phyloP scores from a whole-genome alignment of 345 rosid species.

The Lepidium didymum region DNA sequence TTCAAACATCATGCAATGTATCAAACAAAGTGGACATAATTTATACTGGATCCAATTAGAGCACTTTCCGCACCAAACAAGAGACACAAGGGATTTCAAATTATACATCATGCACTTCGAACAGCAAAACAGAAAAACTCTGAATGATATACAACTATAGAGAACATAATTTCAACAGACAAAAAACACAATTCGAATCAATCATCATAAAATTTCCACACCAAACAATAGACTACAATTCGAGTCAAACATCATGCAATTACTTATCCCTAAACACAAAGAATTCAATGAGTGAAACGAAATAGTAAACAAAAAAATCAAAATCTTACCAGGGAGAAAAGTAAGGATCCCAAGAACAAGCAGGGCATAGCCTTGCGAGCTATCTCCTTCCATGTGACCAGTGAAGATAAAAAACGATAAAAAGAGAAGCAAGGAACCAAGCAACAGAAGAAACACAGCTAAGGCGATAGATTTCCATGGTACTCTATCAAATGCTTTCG shows the following conservation, averaged over 20 bases:
- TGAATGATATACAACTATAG: background rate
- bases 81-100: background rate
- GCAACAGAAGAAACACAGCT: slow-evolving; percentile 58
- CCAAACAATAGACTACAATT: background rate
- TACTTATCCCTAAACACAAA: background rate
- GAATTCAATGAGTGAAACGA: background rate
- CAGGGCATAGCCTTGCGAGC: slow-evolving; percentile 75
- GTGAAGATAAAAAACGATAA: slow-evolving; percentile 62
- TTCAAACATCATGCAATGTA: background rate
- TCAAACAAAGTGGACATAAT: background rate
- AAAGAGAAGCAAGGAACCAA: slow-evolving; percentile 64
- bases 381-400: slow-evolving; percentile 88
- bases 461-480: slow-evolving; percentile 83
- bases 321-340: slow-evolving; percentile 69
- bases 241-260: background rate
- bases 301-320: background rate
- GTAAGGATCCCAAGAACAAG: slow-evolving; percentile 67
- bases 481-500: slow-evolving; percentile 50
- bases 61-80: background rate
- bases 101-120: background rate
- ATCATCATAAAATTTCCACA: background rate
- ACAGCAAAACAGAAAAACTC: background rate
- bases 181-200: background rate
- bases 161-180: background rate
- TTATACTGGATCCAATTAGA: background rate